Base-by-base conservation (phyloP, 176 grass and related monocot species). In the Areca catechu region DNA sequence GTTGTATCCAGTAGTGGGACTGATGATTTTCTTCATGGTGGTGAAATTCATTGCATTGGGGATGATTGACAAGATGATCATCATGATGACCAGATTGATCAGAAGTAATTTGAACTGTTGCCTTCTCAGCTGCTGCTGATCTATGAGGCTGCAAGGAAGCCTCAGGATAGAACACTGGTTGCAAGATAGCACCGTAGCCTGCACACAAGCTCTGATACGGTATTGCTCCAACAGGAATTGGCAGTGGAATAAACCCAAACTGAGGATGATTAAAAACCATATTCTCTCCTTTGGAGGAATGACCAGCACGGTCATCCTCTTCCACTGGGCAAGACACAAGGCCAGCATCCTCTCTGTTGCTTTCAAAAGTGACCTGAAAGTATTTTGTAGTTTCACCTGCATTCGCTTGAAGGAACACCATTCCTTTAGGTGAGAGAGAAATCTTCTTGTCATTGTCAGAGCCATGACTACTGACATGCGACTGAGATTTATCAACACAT, bases 201-300 rank as follows among this genome's bases (percentile, higher is more conserved):
- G 72, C 22, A 19, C 22, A 54, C 4, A 73, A 73, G 19, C 24
- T n/a, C 12, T 79, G 87, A 53, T 81, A 93, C 17, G 84, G 70
- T 69, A 98, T 82, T 69, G 79, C 60, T 72, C 69, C 60, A 16
- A 85, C 73, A 57, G 87, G 76, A 82, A 80, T 71, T 55, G 87
- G 79, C 79, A 93, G 24, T 71, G 88, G 75, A 59, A 93, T 63
- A 70, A 89, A 89, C 20, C 87, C 81, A 73, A 85, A 85, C 3
- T 77, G 85, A 66, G 71, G 58, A 56, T 73, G 67, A 69, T 58
- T 71, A 19, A 65, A 51, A 20, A 24, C 23, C 50, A 20, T 65
- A 16, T 85, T 74, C 28, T 54, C 80, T 61, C 62, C 73, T 54
- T 70, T 78, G 48, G 75, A 82, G 48, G 71, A 76, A 65, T 73